Percentiles rank a stretch among this genome's conserved stretches.
Evolutionary conservation across 176 grass and related monocot species (phyloP).

Genomic region (Carex scoparia): DNA sequence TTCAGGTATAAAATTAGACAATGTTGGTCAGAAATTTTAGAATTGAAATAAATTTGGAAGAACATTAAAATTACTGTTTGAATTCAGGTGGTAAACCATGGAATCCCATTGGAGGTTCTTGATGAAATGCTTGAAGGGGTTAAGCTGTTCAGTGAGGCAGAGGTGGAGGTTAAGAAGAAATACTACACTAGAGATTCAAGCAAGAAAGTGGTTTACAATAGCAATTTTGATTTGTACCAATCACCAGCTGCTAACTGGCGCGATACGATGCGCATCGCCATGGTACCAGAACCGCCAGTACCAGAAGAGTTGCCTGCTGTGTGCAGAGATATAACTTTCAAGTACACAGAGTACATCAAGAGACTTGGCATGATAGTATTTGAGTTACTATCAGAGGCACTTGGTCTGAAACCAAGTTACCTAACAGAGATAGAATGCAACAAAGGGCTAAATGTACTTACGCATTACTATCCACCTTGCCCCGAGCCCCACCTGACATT

Average conservation of each 20-base stretch:
- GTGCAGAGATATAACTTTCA: slow-evolving; percentile 15
- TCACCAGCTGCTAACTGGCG: slow-evolving; percentile 46
- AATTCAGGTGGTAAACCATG: slow-evolving; percentile 45
- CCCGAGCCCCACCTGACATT: slow-evolving; percentile 44
- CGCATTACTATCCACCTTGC: slow-evolving; percentile 54
- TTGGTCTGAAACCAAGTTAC: slow-evolving; percentile 14
- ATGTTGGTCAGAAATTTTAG: not conserved
- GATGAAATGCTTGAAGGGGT: slow-evolving; percentile 31
- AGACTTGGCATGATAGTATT: slow-evolving; percentile 28
- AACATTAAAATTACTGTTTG: not conserved
- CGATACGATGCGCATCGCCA: slow-evolving; percentile 32
- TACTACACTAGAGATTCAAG: slow-evolving; percentile 41
- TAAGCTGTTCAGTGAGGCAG: slow-evolving; percentile 36
- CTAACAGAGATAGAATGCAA: slow-evolving; percentile 30
- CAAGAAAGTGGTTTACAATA: slow-evolving; percentile 23
- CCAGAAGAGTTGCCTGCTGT: slow-evolving; percentile 27
- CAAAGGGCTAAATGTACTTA: not conserved
- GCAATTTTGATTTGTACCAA: slow-evolving; percentile 44
- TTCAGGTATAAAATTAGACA: slow-evolving; percentile 15
- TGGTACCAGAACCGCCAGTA: slow-evolving; percentile 17
- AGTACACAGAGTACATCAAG: slow-evolving; percentile 14
- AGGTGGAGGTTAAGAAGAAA: slow-evolving; percentile 19
- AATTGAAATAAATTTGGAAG: not conserved
- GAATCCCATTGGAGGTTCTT: slow-evolving; percentile 19
- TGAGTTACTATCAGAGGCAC: slow-evolving; percentile 41